Evolutionary conservation across 345 rosid species (phyloP), one percentile per base, ranked within the genome.

Genomic region (Passiflora organensis): DNA sequence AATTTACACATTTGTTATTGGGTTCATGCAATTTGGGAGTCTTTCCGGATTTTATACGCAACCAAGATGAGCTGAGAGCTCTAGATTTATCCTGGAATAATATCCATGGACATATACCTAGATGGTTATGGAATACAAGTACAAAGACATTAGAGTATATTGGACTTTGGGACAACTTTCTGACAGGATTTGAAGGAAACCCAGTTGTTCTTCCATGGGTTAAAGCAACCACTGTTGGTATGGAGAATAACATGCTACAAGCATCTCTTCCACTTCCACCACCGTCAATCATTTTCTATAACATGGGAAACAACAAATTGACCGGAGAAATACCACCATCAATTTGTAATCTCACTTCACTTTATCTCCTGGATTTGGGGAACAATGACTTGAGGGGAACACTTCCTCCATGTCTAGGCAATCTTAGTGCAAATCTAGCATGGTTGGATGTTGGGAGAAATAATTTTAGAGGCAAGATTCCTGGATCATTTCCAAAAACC

Each of bases 11-110:
- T 0, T 14, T 67, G 38, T 1, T 5, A 0, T 57, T 67, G 11
- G 53, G 70, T 25, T 53, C 63, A n/a, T 72, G 74, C 51, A 64
- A 57, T 6, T 48, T 76, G 10, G 43, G 61, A 5, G 48, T 65
- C 17, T 63, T 55, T 2, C 2, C 43, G 3, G 8, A 13, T 0
- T 43, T 68, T 21, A 10, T 57, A 13, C 60, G 43, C 13, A 48
- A 34, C 6, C 50, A 41, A 44, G 11, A 10, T n/a, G 3, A 10
- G 14, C 6, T 73, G 15, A 0, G 1, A 0, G 9, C 2, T 20
- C 13, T 28, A 1, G 0, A 1, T 9, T 55, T 71, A 41, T 32
- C 62, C 8, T 0, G 28, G 38, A 74, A 74, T 48, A 48, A 24
- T 17, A 60, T 74, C 45, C 25, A 51, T 2, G 76, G 77, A 0